These are phyloP conservation scores for Backusella australiensis DNA, from an alignment of 192 early-diverging fungal genomes.

Conservation along the genomic window DNA sequence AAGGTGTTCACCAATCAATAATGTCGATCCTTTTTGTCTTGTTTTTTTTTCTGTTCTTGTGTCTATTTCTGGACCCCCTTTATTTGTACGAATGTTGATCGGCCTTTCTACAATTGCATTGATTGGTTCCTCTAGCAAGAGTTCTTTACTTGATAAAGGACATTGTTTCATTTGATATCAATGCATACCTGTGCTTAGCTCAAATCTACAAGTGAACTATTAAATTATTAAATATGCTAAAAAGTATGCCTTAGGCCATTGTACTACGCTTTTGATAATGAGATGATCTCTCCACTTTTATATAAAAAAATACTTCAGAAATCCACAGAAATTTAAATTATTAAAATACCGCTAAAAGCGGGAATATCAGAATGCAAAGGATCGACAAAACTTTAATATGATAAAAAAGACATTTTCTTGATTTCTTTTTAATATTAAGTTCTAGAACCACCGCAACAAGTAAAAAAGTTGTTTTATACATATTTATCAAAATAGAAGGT, in stretches of 20 bases:
- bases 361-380: neutral
- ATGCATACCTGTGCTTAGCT: neutral
- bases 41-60: neutral
- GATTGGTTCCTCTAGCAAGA: conserved; percentile 4
- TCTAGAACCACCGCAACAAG: neutral
- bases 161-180: neutral
- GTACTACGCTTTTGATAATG: neutral
- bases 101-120: conserved; percentile 10
- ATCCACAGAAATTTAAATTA: conserved; percentile 3
- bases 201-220: too few species aligned
- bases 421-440: neutral
- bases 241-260: neutral
- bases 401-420: neutral
- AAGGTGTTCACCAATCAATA: neutral
- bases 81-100: neutral
- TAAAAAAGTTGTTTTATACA: too few species aligned
- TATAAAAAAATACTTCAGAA: neutral
- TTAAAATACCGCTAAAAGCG: neutral
- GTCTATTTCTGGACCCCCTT: neutral
- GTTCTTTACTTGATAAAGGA: neutral
- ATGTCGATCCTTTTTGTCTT: neutral
- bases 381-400: conserved; percentile 5
- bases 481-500: neutral
- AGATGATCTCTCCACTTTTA: neutral
- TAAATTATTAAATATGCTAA: neutral